Percentiles rank a stretch among this genome's conserved stretches.
Evolutionary conservation across 2,329 filamentous ascomycete genomes (phyloP).

Genomic region (Aspergillus spinulosporus): DNA sequence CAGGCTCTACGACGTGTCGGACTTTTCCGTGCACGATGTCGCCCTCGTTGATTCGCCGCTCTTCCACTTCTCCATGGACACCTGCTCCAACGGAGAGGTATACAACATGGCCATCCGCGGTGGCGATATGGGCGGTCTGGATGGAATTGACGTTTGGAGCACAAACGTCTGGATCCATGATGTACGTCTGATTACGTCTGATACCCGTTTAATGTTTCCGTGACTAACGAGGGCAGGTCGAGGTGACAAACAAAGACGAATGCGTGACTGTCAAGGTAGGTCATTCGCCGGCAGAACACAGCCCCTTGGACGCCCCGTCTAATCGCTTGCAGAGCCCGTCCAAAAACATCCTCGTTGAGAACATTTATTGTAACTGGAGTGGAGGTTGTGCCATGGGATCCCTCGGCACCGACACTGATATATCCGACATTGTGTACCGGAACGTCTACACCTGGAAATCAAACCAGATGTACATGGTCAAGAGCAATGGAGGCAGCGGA

Average conservation of each 20-base stretch:
- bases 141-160: slow-evolving; percentile 58
- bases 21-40: slow-evolving; percentile 54
- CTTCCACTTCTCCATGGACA: slow-evolving; percentile 55
- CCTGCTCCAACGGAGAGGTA: slow-evolving; percentile 53
- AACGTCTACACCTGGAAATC: slow-evolving; percentile 61
- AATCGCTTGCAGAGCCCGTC: slow-evolving; percentile 44
- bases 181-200: slow-evolving; percentile 22
- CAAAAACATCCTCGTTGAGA: slow-evolving; percentile 59
- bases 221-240: slow-evolving; percentile 35
- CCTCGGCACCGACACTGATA: slow-evolving; percentile 50
- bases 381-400: slow-evolving; percentile 61
- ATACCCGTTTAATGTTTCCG: neutral
- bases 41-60: slow-evolving; percentile 51
- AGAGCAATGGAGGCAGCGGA: slow-evolving; percentile 59
- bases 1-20: slow-evolving; percentile 46
- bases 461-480: slow-evolving; percentile 66
- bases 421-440: slow-evolving; percentile 55
- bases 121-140: slow-evolving; percentile 54
- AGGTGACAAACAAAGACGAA: slow-evolving; percentile 64
- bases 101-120: slow-evolving; percentile 59
- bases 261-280: slow-evolving; percentile 57
- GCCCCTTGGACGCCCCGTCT: neutral
- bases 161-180: slow-evolving; percentile 61
- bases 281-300: neutral
- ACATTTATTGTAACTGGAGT: slow-evolving; percentile 63